Conservation (phyloP, 164 flowering plant genomes). For the Stephania yunnanensis region DNA sequence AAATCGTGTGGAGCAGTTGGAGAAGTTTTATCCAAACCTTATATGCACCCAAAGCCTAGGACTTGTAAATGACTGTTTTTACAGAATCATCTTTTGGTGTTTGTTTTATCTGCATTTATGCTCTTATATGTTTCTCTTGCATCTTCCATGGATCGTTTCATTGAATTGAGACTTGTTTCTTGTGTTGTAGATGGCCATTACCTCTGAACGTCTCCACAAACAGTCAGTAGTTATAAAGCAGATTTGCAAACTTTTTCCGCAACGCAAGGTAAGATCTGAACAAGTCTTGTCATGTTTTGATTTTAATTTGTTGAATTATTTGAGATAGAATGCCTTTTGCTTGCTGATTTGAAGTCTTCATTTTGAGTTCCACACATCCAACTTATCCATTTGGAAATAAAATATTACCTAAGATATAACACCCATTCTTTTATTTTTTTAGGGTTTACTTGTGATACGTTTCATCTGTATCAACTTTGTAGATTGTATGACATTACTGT, state of each 20-base stretch:
- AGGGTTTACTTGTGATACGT: background rate
- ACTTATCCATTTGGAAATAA: background rate
- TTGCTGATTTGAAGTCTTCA: background rate
- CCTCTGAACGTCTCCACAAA: slow-evolving; percentile 83
- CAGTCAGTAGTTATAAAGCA: slow-evolving; percentile 85
- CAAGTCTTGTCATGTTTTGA: background rate
- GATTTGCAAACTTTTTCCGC: slow-evolving; percentile 91
- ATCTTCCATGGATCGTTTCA: background rate
- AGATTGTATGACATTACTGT: background rate
- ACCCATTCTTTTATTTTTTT: background rate
- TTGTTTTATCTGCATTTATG: background rate
- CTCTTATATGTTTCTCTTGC: background rate
- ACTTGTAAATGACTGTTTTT: slow-evolving; percentile 41
- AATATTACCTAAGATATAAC: slow-evolving; percentile 1
- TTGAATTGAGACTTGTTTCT: slow-evolving; percentile 7
- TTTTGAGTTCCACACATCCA: background rate
- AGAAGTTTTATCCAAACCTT: slow-evolving; percentile 77
- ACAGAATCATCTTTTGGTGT: slow-evolving; percentile 15
- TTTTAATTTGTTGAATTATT: background rate
- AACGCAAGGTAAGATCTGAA: slow-evolving; percentile 59
- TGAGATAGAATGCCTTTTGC: background rate
- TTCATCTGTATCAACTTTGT: background rate
- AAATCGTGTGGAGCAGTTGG: slow-evolving; percentile 71
- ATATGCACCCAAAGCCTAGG: slow-evolving; percentile 79
- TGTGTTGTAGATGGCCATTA: slow-evolving; percentile 72